phyloP scores from a whole-genome alignment of 2,329 filamentous ascomycete species.

The Parascedosporium putredinis region DNA sequence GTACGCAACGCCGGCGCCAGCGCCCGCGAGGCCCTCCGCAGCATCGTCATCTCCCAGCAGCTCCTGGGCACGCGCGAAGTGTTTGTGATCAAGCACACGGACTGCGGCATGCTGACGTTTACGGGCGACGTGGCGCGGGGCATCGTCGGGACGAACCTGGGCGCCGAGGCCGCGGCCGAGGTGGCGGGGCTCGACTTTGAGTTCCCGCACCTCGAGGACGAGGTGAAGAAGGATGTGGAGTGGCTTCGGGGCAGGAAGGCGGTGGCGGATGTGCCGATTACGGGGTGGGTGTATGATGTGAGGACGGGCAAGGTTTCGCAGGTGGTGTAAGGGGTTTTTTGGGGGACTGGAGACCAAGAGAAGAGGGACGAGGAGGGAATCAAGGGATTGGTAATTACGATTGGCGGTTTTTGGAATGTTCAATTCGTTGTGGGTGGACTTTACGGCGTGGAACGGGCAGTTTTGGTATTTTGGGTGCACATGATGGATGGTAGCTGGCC shows the following conservation, averaged over 20 bases:
- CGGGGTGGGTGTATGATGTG: conserved; percentile 70
- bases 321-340: conserved; percentile 10
- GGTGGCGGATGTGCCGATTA: conserved; percentile 52
- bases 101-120: conserved; percentile 56
- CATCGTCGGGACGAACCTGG: conserved; percentile 49
- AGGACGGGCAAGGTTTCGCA: conserved; percentile 50
- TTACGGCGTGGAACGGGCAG: too few species aligned
- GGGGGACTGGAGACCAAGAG: background rate
- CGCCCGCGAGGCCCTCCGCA: conserved; percentile 49
- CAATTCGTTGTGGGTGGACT: too few species aligned
- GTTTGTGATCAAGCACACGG: conserved; percentile 46
- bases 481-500: too few species aligned
- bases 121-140: conserved; percentile 44
- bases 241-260: conserved; percentile 49
- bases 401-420: too few species aligned
- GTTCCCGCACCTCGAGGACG: conserved; percentile 53
- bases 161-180: conserved; percentile 34
- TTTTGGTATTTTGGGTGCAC: too few species aligned
- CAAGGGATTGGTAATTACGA: too few species aligned
- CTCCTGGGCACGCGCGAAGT: conserved; percentile 56
- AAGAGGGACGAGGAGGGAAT: too few species aligned
- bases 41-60: conserved; percentile 56
- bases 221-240: conserved; percentile 55
- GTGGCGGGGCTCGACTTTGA: conserved; percentile 50
- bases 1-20: conserved; percentile 55